Base-by-base conservation (phyloP, 2,329 filamentous ascomycete genomes). In the Mariannaea elegans region DNA sequence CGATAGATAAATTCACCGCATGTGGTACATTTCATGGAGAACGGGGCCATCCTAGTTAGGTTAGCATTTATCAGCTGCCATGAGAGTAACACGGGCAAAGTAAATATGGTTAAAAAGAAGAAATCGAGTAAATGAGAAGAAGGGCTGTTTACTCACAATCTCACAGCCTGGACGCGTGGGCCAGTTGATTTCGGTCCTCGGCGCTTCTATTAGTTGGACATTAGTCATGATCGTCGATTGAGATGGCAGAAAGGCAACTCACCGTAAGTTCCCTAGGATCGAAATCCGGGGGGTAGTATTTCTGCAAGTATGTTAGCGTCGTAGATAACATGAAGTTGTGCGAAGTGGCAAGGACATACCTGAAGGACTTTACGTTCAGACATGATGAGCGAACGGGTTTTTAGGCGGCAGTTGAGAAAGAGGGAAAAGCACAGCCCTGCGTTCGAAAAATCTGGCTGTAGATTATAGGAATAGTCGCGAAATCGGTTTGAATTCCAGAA, bases 1-100 rank as follows among this genome's bases (percentile, higher is more conserved):
- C 93, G 92, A 82, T 96, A 94, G 72, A 97, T 95, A 80, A 90
- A 97, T 77, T 96, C 91, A 61, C 81, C 82, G 61, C 82, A 84
- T 1, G 76, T 76, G 2, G 76, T 77, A 65, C 81, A 83, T 32
- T 78, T 78, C 74, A 78, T 76, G 2, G 71, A 72, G 52, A 78
- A 79, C 1, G 75, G 75, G 41, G 69, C 78, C 93, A 97, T 97
- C 31, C 44, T 44, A 27, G 24, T n/a, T 3, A 38, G 5, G 27
- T 62, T 42, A 62, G 45, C 39, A n/a, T 41, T 18, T 9, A 27
- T 27, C 9, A 5, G 24, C 9, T 27, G 5, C 9, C 24, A 27
- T 27, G 9, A 27, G 9, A 27, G 24, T 27, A 27, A 27, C 24
- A 6, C 9, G 24, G 24, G 24, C n/a, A n/a, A 9, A 27, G 24